A percentile compares a stretch with the other conserved stretches of the same genome.
Evolutionary conservation across 192 early-diverging fungal genomes (phyloP).

Genomic region (Coemansia sp.): DNA sequence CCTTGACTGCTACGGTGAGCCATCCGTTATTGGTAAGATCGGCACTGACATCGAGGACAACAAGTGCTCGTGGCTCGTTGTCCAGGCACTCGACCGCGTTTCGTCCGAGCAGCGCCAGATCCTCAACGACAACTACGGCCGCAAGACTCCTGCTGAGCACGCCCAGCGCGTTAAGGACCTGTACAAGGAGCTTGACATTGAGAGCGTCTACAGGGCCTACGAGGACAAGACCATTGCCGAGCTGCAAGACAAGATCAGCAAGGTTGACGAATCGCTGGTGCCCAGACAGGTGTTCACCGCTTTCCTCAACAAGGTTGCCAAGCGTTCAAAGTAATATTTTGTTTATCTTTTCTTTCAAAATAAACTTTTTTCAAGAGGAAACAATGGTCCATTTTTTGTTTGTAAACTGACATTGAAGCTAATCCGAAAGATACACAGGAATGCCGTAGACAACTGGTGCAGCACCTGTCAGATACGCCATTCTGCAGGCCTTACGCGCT

Average conservation of each 20-base stretch:
- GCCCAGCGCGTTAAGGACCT: slow-evolving; percentile 82
- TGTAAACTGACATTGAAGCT: background rate
- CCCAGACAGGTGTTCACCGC: slow-evolving; percentile 82
- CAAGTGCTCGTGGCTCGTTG: slow-evolving; percentile 99
- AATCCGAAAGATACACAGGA: slow-evolving; percentile 57
- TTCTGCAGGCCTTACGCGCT: slow-evolving; percentile 69
- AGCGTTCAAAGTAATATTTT: slow-evolving; percentile 74
- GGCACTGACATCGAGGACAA: slow-evolving; percentile 99
- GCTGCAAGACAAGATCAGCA: slow-evolving; percentile 72
- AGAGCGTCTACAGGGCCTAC: slow-evolving; percentile 78
- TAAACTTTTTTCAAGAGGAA: background rate
- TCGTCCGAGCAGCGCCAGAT: slow-evolving; percentile 81
- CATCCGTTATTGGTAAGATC: slow-evolving; percentile 95
- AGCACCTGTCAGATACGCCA: slow-evolving; percentile 87
- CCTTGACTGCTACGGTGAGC: slow-evolving; percentile 92
- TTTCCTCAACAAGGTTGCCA: slow-evolving; percentile 97
- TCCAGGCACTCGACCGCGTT: slow-evolving; percentile 79
- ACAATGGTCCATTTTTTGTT: background rate
- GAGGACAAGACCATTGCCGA: slow-evolving; percentile 82
- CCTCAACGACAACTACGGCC: slow-evolving; percentile 92
- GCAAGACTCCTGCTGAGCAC: slow-evolving; percentile 69
- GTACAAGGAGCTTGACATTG: slow-evolving; percentile 78
- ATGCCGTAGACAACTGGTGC: slow-evolving; percentile 93
- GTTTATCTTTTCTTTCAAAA: background rate
- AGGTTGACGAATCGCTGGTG: slow-evolving; percentile 78